These are phyloP conservation scores for Prunus fruticosa DNA, from an alignment of 306 rosid genomes.

Conservation along the genomic window DNA sequence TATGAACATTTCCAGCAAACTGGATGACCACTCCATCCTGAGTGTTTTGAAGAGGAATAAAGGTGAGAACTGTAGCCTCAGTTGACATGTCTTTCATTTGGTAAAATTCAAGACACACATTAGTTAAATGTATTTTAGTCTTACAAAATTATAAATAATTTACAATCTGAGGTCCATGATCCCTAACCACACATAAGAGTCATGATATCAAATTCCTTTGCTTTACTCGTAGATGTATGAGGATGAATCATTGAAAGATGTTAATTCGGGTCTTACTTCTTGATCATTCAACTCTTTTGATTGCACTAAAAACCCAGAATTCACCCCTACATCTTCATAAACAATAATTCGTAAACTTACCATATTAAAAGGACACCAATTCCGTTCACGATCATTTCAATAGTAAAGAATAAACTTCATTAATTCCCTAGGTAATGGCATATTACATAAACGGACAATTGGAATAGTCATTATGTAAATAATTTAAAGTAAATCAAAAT, in stretches of 20 bases:
- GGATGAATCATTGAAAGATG: neutral
- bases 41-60: slow-evolving; percentile 10
- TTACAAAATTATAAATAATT: neutral
- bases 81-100: no score
- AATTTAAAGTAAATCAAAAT: neutral
- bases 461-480: no score
- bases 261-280: neutral
- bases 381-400: neutral
- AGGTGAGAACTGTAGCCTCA: slow-evolving; percentile 18
- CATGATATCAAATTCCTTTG: neutral
- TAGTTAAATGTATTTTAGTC: neutral
- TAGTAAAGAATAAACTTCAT: neutral
- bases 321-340: neutral
- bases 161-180: neutral
- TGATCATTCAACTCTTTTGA: neutral
- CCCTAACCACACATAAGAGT: neutral
- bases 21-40: slow-evolving; percentile 98
- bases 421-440: no score
- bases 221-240: neutral
- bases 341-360: neutral
- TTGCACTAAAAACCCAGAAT: neutral
- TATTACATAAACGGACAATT: no score
- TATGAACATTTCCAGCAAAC: slow-evolving; percentile 91
- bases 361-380: neutral
- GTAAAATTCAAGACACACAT: neutral